phyloP scores from a whole-genome alignment of 2,329 filamentous ascomycete species.

The Chrysoporthe puriensis region DNA sequence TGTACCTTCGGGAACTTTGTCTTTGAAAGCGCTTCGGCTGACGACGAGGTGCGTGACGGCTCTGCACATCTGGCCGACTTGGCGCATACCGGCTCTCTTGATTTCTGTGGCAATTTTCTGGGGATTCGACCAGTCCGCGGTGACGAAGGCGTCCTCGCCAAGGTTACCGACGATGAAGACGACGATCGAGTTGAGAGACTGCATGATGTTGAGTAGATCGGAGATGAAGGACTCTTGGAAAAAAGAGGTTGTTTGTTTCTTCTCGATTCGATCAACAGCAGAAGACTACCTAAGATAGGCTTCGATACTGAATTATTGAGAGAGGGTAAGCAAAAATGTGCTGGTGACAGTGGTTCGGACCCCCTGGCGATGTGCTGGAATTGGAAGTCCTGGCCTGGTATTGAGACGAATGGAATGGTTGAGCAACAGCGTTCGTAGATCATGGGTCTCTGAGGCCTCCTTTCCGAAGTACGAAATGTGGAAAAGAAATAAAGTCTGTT shows the following conservation, averaged over 20 bases:
- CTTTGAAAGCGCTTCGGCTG: slow-evolving; percentile 63
- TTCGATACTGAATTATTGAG: not conserved
- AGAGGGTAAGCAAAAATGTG: not conserved
- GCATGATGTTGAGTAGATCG: slow-evolving; percentile 28
- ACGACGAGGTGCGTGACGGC: slow-evolving; percentile 75
- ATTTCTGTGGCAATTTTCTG: slow-evolving; percentile 42
- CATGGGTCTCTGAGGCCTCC: too few species aligned
- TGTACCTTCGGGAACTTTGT: slow-evolving; percentile 43
- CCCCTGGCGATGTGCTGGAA: not conserved
- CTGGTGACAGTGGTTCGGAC: not conserved
- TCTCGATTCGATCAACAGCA: not conserved
- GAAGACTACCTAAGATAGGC: not conserved
- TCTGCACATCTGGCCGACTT: slow-evolving; percentile 43
- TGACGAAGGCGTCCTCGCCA: slow-evolving; percentile 34
- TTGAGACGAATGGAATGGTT: not conserved
- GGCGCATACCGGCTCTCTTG: slow-evolving; percentile 5
- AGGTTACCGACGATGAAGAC: slow-evolving; percentile 65
- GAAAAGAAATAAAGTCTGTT: not conserved
- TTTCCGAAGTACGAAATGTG: not conserved
- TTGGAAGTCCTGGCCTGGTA: not conserved
- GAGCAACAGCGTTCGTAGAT: not conserved
- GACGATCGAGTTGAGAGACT: slow-evolving; percentile 44
- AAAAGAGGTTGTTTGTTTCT: not conserved
- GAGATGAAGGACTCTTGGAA: slow-evolving; percentile 28
- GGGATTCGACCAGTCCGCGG: slow-evolving; percentile 8